Evolutionary conservation across 306 rosid genomes (phyloP).

Genomic region (Spatholobus suberectus): DNA sequence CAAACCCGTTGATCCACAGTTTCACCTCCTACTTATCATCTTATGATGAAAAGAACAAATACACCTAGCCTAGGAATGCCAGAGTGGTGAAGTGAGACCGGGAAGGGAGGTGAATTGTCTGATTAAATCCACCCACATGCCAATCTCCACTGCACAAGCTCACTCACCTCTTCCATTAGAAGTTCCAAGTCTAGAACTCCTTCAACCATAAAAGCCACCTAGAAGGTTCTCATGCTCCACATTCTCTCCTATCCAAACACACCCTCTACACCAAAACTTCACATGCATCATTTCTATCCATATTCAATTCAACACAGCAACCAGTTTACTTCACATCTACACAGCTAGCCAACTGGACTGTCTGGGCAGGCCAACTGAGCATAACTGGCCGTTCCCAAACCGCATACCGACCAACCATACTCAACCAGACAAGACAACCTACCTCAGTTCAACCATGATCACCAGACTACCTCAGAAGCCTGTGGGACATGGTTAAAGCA

Average conservation of each 20-base stretch:
- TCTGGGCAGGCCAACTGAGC: background rate
- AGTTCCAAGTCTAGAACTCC: background rate
- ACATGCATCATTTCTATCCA: constrained; percentile 9
- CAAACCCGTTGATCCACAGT: background rate
- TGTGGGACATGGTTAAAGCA: background rate
- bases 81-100: background rate
- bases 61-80: background rate
- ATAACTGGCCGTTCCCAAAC: background rate
- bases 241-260: constrained; percentile 1
- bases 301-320: constrained; percentile 24
- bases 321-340: background rate
- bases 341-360: background rate
- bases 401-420: background rate
- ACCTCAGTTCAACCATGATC: background rate
- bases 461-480: background rate
- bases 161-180: background rate
- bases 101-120: background rate
- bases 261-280: background rate
- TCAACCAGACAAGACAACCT: background rate
- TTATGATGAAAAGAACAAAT: background rate
- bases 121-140: constrained; percentile 17
- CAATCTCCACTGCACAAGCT: constrained; percentile 20
- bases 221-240: constrained; percentile 15
- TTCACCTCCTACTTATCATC: background rate
- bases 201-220: background rate